Evolutionary conservation across 257 asterid species (phyloP).

Genomic region (Schizonepeta tenuifolia): DNA sequence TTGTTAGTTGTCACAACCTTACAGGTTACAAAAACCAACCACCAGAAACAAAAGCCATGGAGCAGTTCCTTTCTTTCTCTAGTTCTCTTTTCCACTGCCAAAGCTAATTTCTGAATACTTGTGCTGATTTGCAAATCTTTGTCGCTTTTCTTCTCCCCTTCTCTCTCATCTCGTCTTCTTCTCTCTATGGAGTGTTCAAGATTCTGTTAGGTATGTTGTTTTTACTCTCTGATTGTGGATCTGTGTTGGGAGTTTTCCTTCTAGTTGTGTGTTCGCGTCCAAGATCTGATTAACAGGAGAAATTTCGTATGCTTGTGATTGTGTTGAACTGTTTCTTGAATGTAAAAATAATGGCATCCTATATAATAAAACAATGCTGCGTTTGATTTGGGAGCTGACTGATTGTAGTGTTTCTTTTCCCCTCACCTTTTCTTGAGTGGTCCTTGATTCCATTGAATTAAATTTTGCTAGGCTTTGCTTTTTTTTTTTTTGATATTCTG

Average conservation of each 20-base stretch:
- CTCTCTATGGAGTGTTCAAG: constrained; percentile 9
- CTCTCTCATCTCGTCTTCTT: constrained; percentile 2
- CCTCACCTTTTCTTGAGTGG: constrained; percentile 29
- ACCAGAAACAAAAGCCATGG: constrained; percentile 23
- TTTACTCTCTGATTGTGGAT: constrained; percentile 29
- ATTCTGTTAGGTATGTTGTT: constrained; percentile 18
- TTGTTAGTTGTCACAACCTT: constrained; percentile 33
- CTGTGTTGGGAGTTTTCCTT: constrained; percentile 30
- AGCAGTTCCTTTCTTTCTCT: constrained; percentile 17
- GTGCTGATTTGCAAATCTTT: constrained; percentile 15
- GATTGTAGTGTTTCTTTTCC: constrained; percentile 16
- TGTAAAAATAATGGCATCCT: constrained; percentile 22
- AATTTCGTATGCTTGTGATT: not conserved
- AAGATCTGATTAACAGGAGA: constrained; percentile 35
- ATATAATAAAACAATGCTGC: constrained; percentile 8
- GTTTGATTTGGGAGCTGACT: constrained; percentile 32
- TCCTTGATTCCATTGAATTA: constrained; percentile 34
- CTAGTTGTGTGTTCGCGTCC: constrained; percentile 11
- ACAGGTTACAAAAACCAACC: constrained; percentile 28
- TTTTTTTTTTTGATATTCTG: constrained; percentile 30
- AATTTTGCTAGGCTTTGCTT: constrained; percentile 29
- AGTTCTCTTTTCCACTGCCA: constrained; percentile 27
- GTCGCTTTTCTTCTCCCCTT: constrained; percentile 24
- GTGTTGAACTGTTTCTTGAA: constrained; percentile 12
- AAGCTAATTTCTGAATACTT: constrained; percentile 23